Evolutionary conservation across 768 basidiomycete genomes (phyloP), one percentile per base, ranked within the genome.

Genomic region (Tricholoma furcatifolium): DNA sequence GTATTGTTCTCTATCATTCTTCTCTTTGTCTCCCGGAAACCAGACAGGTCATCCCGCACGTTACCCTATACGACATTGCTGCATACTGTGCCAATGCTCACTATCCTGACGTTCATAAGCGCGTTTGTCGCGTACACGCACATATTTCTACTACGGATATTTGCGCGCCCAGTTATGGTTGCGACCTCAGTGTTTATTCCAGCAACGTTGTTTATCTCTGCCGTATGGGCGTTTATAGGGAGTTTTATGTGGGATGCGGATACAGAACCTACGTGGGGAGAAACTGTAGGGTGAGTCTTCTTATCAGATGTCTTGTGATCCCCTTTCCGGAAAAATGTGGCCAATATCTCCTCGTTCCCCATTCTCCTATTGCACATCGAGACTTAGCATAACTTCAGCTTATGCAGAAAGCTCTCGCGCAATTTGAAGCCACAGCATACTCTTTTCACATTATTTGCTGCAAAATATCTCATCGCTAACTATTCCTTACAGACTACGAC

Each of bases 151-250:
- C 71, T 96, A 45, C 83, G 85, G 53, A 76, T 91, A 54, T 93
- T 93, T 60, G 88, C 91, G 52, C 82, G 85, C 51, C 93, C 93
- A 15, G 88, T 92, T 45, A 84, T 96, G 75, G 70, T 92, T 34
- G 79, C 78, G 20, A 91, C 89, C 0, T 84, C 85, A 15, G 74
- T 93, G 23, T 87, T 88, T 61, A 82, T 90, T 43, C 90, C 91
- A 36, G 78, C 79, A 23, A 84, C 85, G 0, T 72, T 93, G 55
- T 78, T 89, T 62, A 74, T 90, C 44, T 90, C 87, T 38, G 82
- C 88, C 6, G 59, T 91, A 21, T 91, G 90, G 82, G 88, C 90
- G 1, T 92, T 93, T 66, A 74, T 85, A 12, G 90, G 88, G 27
- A 89, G 87, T 63, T 91, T 91, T 59, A 78, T 78, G 76, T 78